These are phyloP conservation scores for Schizosaccharomyces cryophilus DNA, from an alignment of 805 yeast species.

Conservation along the genomic window DNA sequence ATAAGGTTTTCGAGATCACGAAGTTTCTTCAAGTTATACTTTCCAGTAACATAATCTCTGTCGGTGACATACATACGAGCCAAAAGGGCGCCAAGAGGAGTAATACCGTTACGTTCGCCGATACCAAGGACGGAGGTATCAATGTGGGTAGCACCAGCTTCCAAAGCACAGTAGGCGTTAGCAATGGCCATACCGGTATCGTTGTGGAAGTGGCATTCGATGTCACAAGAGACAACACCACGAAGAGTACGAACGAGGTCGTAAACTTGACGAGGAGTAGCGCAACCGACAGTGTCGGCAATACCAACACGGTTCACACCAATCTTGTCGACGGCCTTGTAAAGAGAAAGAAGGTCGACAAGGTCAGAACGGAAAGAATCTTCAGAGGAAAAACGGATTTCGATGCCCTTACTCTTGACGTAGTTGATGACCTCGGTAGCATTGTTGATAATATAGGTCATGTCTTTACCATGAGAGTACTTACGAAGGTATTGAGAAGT, in stretches of 20 bases:
- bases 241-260: constrained; percentile 84
- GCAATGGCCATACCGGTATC: constrained; percentile 99
- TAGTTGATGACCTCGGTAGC: constrained; percentile 94
- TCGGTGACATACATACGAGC: constrained; percentile 98
- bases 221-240: constrained; percentile 85
- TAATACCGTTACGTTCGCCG: constrained; percentile 97
- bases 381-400: constrained; percentile 88
- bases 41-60: constrained; percentile 80
- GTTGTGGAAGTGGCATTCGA: constrained; percentile 95
- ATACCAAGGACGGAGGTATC: constrained; percentile 92
- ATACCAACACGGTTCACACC: constrained; percentile 98
- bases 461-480: constrained; percentile 93
- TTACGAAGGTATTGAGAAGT: constrained; percentile 86
- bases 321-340: constrained; percentile 85
- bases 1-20: constrained; percentile 89
- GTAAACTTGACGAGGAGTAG: constrained; percentile 96
- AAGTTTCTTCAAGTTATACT: constrained; percentile 83
- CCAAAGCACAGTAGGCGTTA: constrained; percentile 91
- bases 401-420: constrained; percentile 89
- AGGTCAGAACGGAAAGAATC: constrained; percentile 93
- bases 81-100: constrained; percentile 94
- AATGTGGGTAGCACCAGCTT: constrained; percentile 86
- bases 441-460: constrained; percentile 86
- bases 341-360: constrained; percentile 82
- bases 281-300: constrained; percentile 97